Base-by-base conservation (phyloP, 805 yeast species). In the Nakazawaea ishiwadae region DNA sequence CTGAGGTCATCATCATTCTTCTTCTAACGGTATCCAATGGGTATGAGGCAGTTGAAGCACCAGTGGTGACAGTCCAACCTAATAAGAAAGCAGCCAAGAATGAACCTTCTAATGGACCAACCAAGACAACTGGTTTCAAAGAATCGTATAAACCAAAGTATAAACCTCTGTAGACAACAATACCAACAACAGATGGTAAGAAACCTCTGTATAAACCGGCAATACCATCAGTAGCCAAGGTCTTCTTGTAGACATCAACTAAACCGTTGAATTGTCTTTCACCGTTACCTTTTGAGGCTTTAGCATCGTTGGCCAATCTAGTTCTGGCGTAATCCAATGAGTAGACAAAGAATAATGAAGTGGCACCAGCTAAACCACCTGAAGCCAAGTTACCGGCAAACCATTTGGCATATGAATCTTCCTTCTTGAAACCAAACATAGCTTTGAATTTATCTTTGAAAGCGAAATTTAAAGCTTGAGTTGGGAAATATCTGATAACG, bases 1-100 rank as follows among this genome's bases (percentile, higher is more conserved):
- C 97, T 58, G 97, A 90, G 60, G 97, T 89, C 97, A 89, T 89
- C 97, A 89, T 89, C 97, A 89, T 89, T 85, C 97, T 88, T 86
- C 97, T 88, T 84, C 97, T 90, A 67, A 89, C 89, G 66, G 97
- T 89, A 76, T 89, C 97, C 73, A 90, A 85, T 81, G 97, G 97
- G 84, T 89, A 89, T 68, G 96, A 88, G 68, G 96, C 96, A 56
- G 96, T 88, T 60, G 96, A 90, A 64, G 97, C 96, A 83, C 89
- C 96, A 56, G 96, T 89, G 72, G 97, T 89, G 64, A 89, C 96
- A 71, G 80, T 78, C 97, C 97, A 89, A 74, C 97, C 97, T 69
- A 89, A 80, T 63, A 82, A 69, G 95, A 89, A 89, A 62, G 96
- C 84, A 62, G 96, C 96, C 56, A 84, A 70, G 93, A 89, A 89